Evolutionary conservation across 148 eudicot genomes (phyloP), one percentile per base, ranked within the genome.

Genomic region (Chenopodium album): DNA sequence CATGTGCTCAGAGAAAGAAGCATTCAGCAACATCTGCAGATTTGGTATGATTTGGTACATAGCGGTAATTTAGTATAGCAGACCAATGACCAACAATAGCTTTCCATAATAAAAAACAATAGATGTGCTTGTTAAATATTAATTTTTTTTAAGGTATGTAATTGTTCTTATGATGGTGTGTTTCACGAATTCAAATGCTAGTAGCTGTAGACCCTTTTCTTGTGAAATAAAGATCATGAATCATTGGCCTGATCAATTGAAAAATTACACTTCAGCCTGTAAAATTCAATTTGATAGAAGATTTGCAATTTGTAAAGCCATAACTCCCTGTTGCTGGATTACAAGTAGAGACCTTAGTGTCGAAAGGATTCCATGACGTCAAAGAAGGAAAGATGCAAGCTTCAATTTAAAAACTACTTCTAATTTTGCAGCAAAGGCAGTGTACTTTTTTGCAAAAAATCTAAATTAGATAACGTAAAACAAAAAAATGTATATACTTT

Each of bases 11-110:
- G 66, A n/a, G 66, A 50, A 47, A 44, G 31, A 31, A 79, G 76
- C 66, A 78, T 72, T 78, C 29, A 28, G 78, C 50, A 44, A 75
- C 14, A 78, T 17, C 79, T 2, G 73, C 75, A 75, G 31, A 75
- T 66, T 81, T 82, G 79, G 87, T 73, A 81, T 73, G 84, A 62
- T 26, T 77, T 52, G 84, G 56, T 76, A 52, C 78, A 81, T 75
- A 69, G 50, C 60, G 34, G 62, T 73, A 75, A 19, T 28, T 80
- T 70, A 79, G 76, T 64, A 69, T 22, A 76, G 79, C 79, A 65
- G 78, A 62, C 60, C 62, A 31, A 31, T 75, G 56, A 19, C 71
- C 68, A 69, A 70, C 68, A 78, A 19, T 48, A 76, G 83, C 32
- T 65, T 14, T 77, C 76, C 32, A 63, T 71, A 50, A 50, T 50